phyloP scores from a whole-genome alignment of 1,284 basidiomycete genomes.

The Sanghuangporus sanghuang region DNA sequence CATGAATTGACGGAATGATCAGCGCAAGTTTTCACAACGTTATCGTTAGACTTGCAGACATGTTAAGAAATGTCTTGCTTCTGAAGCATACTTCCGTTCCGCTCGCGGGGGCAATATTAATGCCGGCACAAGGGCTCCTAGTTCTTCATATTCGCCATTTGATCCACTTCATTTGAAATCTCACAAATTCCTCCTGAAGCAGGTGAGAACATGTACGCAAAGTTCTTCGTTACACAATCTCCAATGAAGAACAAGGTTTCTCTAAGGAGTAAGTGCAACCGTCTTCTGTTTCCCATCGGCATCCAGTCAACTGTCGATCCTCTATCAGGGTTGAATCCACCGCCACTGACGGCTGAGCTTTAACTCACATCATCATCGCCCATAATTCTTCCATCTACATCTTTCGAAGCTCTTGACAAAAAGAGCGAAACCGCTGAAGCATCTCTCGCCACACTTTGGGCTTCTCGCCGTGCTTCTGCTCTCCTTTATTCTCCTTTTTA shows the following conservation, averaged over 20 bases:
- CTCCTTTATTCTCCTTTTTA: neutral
- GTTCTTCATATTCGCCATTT: neutral
- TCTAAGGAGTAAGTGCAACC: neutral
- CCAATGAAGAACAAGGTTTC: neutral
- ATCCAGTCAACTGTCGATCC: neutral
- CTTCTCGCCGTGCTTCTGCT: neutral
- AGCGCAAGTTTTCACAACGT: too few relatives aligned
- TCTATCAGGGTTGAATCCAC: slow-evolving; percentile 2
- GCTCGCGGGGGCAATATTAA: too few relatives aligned
- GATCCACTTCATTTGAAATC: neutral
- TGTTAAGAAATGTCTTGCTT: neutral
- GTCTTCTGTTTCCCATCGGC: neutral
- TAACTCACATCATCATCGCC: slow-evolving; percentile 1
- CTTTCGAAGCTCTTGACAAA: neutral
- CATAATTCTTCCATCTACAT: neutral
- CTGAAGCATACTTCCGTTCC: neutral
- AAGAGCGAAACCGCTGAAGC: neutral
- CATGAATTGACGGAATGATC: too few relatives aligned
- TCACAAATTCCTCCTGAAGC: neutral
- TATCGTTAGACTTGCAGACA: too few relatives aligned
- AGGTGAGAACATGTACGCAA: too few relatives aligned
- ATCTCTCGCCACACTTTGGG: neutral
- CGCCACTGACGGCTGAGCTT: slow-evolving; percentile 1
- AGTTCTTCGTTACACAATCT: neutral
- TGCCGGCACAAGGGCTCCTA: neutral